phyloP scores from a whole-genome alignment of 768 basidiomycete genomes.

The Tulasnella sp. region DNA sequence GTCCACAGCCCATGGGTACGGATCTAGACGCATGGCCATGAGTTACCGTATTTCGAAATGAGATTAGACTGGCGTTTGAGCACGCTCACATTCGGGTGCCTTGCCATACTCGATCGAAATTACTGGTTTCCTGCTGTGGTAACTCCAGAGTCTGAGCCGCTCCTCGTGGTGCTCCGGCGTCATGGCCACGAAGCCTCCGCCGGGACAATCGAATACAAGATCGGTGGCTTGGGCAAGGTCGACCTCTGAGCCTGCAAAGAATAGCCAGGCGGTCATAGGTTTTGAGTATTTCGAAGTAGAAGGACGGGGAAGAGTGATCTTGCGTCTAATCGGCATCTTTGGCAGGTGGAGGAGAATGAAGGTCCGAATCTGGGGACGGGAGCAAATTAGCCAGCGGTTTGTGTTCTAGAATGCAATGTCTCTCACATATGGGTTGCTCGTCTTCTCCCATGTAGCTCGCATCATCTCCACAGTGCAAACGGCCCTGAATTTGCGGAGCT shows the following conservation, averaged over 20 bases:
- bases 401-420: not conserved
- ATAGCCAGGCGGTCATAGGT: constrained; percentile 73
- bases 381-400: constrained; percentile 3
- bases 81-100: constrained; percentile 74
- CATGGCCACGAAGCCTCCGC: constrained; percentile 96
- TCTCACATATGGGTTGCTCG: constrained; percentile 77
- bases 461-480: constrained; percentile 95
- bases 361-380: constrained; percentile 46
- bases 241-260: constrained; percentile 56
- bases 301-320: constrained; percentile 75
- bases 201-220: constrained; percentile 84
- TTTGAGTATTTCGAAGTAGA: constrained; percentile 59
- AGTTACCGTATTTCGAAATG: not conserved
- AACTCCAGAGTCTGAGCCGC: constrained; percentile 75
- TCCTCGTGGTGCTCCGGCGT: constrained; percentile 94
- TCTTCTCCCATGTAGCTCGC: constrained; percentile 94
- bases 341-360: constrained; percentile 44
- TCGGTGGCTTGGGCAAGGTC: constrained; percentile 59
- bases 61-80: constrained; percentile 1
- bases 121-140: constrained; percentile 62
- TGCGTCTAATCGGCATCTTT: constrained; percentile 48
- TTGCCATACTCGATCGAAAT: constrained; percentile 90
- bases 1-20: constrained; percentile 92
- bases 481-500: constrained; percentile 87
- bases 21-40: constrained; percentile 42